A percentile compares a stretch with the other conserved stretches of the same genome.
These are phyloP conservation scores for Stereum hirsutum DNA, from an alignment of 1,284 basidiomycete species.

Conservation along the genomic window DNA sequence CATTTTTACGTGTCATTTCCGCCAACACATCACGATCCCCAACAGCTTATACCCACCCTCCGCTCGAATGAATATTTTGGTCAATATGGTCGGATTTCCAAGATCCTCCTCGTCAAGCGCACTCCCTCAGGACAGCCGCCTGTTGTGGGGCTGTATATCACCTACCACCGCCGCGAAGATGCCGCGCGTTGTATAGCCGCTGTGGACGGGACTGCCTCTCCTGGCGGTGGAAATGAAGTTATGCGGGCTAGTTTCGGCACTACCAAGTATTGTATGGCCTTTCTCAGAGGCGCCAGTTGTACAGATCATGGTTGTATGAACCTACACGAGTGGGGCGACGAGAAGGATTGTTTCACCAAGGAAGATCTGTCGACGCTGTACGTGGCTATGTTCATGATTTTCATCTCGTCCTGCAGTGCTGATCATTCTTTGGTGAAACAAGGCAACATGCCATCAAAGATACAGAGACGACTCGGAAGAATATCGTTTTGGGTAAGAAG, in stretches of 20 bases:
- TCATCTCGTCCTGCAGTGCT: slow-evolving; percentile 10
- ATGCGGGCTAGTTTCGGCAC: slow-evolving; percentile 95
- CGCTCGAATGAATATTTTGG: slow-evolving; percentile 97
- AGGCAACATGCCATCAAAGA: slow-evolving; percentile 87
- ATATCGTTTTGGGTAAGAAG: slow-evolving; percentile 35
- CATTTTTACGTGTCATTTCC: slow-evolving; percentile 9
- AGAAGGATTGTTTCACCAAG: slow-evolving; percentile 94
- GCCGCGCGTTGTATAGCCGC: slow-evolving; percentile 90
- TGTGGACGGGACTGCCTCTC: slow-evolving; percentile 85
- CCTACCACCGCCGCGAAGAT: slow-evolving; percentile 92
- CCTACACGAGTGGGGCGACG: slow-evolving; percentile 96
- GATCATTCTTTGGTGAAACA: slow-evolving; percentile 2
- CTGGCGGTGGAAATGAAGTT: slow-evolving; percentile 69
- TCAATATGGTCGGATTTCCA: slow-evolving; percentile 96
- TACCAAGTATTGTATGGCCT: slow-evolving; percentile 97
- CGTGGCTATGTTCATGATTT: slow-evolving; percentile 21
- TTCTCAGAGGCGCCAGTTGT: slow-evolving; percentile 83
- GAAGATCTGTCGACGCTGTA: slow-evolving; percentile 86
- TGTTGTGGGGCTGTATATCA: slow-evolving; percentile 92
- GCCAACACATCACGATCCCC: background rate
- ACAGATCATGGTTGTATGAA: slow-evolving; percentile 88
- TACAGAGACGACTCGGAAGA: slow-evolving; percentile 56
- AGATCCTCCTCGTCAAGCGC: slow-evolving; percentile 91
- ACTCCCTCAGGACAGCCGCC: slow-evolving; percentile 68
- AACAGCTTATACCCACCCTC: slow-evolving; percentile 84